These are phyloP conservation scores for Catunica adiposa DNA, from an alignment of 2,329 filamentous ascomycete genomes.

Conservation along the genomic window DNA sequence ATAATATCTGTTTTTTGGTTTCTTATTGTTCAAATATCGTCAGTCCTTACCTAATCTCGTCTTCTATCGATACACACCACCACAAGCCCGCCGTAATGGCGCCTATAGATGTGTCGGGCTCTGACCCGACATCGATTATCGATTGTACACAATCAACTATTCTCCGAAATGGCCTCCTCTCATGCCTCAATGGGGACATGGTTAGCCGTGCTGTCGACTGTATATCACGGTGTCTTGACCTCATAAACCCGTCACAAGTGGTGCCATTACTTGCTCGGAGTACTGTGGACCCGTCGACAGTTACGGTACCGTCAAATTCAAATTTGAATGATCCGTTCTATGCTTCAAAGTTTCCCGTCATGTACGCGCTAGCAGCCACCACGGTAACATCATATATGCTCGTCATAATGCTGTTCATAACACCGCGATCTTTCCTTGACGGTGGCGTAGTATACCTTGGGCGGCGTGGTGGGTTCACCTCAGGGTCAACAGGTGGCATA, in stretches of 20 bases:
- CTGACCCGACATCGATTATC: background rate
- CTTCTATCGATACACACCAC: background rate
- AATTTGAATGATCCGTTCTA: slow-evolving; percentile 79
- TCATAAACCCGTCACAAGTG: slow-evolving; percentile 4
- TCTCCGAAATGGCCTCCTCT: slow-evolving; percentile 9
- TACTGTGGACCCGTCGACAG: slow-evolving; percentile 19
- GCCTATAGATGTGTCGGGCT: background rate
- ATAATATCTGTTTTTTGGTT: too few relatives aligned
- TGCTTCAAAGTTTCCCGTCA: slow-evolving; percentile 79
- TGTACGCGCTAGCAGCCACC: slow-evolving; percentile 80
- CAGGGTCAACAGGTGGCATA: slow-evolving; percentile 59
- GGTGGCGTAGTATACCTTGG: slow-evolving; percentile 70
- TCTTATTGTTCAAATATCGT: background rate
- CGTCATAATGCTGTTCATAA: slow-evolving; percentile 85
- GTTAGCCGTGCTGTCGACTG: slow-evolving; percentile 9
- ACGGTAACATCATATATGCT: slow-evolving; percentile 86
- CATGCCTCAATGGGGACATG: slow-evolving; percentile 7
- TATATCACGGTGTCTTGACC: slow-evolving; percentile 3
- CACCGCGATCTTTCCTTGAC: slow-evolving; percentile 82
- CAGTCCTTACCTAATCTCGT: background rate
- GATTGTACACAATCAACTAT: slow-evolving; percentile 12
- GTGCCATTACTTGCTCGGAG: slow-evolving; percentile 5
- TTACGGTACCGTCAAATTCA: slow-evolving; percentile 27
- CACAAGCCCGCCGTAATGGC: background rate
- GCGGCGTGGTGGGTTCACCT: slow-evolving; percentile 71